Evolutionary conservation across 2,329 filamentous ascomycete genomes (phyloP).

Genomic region (Phaeosphaeria sp.): DNA sequence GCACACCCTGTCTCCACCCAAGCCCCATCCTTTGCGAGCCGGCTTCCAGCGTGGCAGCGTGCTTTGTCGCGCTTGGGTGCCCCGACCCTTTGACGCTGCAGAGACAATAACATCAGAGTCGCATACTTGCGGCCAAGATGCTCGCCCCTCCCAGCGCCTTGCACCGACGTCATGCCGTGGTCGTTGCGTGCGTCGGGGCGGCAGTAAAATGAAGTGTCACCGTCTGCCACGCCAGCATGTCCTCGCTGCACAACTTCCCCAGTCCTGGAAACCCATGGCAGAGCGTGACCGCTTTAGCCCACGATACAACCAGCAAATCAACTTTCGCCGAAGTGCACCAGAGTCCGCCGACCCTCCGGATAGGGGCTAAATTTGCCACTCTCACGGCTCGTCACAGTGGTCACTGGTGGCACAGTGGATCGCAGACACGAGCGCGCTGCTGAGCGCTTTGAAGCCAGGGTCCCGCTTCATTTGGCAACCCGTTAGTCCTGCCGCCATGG

Average conservation of each 20-base stretch:
- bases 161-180: slow-evolving; percentile 5
- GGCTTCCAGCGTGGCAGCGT: neutral
- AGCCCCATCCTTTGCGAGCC: neutral
- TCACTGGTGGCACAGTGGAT: neutral
- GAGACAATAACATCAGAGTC: neutral
- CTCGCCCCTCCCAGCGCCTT: neutral
- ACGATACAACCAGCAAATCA: slow-evolving; percentile 7
- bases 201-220: slow-evolving; percentile 16
- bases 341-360: slow-evolving; percentile 7
- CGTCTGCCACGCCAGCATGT: neutral
- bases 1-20: slow-evolving; percentile 6
- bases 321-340: neutral
- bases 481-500: slow-evolving; percentile 1
- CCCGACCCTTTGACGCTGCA: neutral
- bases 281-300: slow-evolving; percentile 13
- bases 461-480: slow-evolving; percentile 3
- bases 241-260: slow-evolving; percentile 1
- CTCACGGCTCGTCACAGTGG: neutral
- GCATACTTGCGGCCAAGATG: neutral
- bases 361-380: slow-evolving; percentile 14
- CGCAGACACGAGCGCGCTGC: neutral
- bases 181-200: slow-evolving; percentile 7
- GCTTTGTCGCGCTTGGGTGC: neutral
- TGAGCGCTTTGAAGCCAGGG: neutral
- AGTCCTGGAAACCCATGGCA: neutral